Evolutionary conservation across 305 asterid genomes (phyloP).

Genomic region (Plantago rigida): DNA sequence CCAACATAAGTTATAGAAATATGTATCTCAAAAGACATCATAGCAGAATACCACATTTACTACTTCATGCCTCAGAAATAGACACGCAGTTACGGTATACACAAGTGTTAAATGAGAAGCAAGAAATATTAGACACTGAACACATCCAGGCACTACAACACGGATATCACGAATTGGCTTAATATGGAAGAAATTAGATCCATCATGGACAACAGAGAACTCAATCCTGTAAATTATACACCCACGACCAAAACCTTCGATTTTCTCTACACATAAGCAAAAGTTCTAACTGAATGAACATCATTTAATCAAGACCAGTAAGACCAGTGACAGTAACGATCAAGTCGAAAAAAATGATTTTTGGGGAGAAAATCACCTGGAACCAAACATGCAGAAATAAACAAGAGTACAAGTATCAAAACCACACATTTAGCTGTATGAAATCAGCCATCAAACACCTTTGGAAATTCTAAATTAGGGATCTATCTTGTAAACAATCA

Average conservation of each 20-base stretch:
- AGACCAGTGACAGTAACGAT: background rate
- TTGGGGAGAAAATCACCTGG: background rate
- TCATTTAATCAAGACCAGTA: conserved; percentile 1
- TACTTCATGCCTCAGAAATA: conserved; percentile 5
- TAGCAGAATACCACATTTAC: background rate
- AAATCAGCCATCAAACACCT: background rate
- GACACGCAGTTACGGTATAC: background rate
- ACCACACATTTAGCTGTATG: background rate
- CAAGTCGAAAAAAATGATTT: too few relatives aligned
- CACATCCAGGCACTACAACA: background rate
- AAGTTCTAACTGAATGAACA: conserved; percentile 8
- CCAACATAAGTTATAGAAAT: background rate
- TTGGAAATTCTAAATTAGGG: background rate
- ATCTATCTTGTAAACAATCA: conserved; percentile 4
- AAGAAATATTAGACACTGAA: background rate
- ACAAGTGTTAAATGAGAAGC: background rate
- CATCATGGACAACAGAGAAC: background rate
- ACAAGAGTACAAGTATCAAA: background rate
- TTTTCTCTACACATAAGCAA: conserved; percentile 3
- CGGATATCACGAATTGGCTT: background rate
- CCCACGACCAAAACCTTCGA: background rate
- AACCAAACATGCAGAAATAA: background rate
- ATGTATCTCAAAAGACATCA: background rate
- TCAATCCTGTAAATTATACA: background rate
- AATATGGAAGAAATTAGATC: background rate